Base-by-base conservation (phyloP, 1,284 basidiomycete species). In the Marasmius oreades region DNA sequence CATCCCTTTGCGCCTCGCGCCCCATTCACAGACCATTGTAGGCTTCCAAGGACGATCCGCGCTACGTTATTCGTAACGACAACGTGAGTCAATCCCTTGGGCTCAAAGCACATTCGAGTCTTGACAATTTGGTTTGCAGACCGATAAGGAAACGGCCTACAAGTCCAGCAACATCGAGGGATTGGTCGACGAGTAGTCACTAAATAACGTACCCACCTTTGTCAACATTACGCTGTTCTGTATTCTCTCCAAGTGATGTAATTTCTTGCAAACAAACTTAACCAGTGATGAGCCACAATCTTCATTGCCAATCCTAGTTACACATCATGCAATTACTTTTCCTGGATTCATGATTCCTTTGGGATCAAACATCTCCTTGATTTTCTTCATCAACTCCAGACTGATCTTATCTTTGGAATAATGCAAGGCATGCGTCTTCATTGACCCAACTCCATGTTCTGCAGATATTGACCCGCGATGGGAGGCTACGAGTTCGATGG, bases 401-500 rank as follows among this genome's bases (percentile, higher is more conserved):
- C 89, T 92, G 24, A 84, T 81, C 14, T 79, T 75, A 60, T 79
- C 82, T 75, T 99, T 97, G 7, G 92, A 92, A 73, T 98, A 99
- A 36, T 84, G 83, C 34, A 99, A 82, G 46, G 93, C 93, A 61
- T 92, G 86, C 0, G 92, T 92, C 76, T 99, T 99, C 92, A 95
- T 95, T 0, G 90, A 79, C 4, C 97, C 93, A 55, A 99, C 85
- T 2, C 97, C 96, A 70, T 99, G 96, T 69, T 99, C 96, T 1
- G 97, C 97, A 7, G 94, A 97, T 62, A 99, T 86, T 0, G 95
- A 98, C 1, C 97, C 97, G 50, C 84, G 81, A 68, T 89, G 79
- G 5, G 79, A 82, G 22, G 83, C 85, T 89, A 57, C 33, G 50
- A 50, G 6, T 36, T 45, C 20, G 43, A 23, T 22, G n/a, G 52